Conservation (phyloP, 2,329 filamentous ascomycete genomes). For the Pyrenophora teres region DNA sequence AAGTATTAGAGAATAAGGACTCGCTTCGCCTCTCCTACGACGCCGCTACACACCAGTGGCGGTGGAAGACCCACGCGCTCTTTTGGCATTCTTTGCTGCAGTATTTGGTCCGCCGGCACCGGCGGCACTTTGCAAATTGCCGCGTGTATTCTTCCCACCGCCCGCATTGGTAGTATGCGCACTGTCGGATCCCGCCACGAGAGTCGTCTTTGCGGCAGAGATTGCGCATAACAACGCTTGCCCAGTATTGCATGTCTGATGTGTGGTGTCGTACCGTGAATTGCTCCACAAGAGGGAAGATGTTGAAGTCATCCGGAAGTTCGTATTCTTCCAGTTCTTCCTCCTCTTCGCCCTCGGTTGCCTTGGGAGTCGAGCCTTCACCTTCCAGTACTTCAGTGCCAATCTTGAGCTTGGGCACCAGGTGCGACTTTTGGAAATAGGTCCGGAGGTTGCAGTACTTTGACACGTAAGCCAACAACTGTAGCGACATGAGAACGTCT, state of each 20-base stretch:
- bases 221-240: constrained; percentile 97
- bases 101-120: constrained; percentile 95
- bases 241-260: constrained; percentile 99
- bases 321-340: constrained; percentile 85
- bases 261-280: constrained; percentile 96
- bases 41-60: constrained; percentile 93
- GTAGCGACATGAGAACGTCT: constrained; percentile 96
- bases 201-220: constrained; percentile 97
- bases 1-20: constrained; percentile 30
- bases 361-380: constrained; percentile 52
- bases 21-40: constrained; percentile 43
- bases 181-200: constrained; percentile 91
- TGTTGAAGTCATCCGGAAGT: constrained; percentile 93
- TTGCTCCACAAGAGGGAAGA: constrained; percentile 97
- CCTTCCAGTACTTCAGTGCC: constrained; percentile 84
- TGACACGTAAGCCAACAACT: constrained; percentile 94
- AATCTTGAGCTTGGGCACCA: constrained; percentile 90
- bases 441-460: constrained; percentile 97
- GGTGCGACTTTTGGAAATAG: constrained; percentile 93
- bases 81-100: constrained; percentile 99
- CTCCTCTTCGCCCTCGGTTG: constrained; percentile 58
- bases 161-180: constrained; percentile 96
- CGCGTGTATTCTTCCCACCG: constrained; percentile 98
- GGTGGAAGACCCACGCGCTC: constrained; percentile 96
- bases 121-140: constrained; percentile 96